Percentiles rank a stretch among this genome's conserved stretches.
Evolutionary conservation across 2,329 filamentous ascomycete species (phyloP).

Genomic region (Fusarium guadeloupense): DNA sequence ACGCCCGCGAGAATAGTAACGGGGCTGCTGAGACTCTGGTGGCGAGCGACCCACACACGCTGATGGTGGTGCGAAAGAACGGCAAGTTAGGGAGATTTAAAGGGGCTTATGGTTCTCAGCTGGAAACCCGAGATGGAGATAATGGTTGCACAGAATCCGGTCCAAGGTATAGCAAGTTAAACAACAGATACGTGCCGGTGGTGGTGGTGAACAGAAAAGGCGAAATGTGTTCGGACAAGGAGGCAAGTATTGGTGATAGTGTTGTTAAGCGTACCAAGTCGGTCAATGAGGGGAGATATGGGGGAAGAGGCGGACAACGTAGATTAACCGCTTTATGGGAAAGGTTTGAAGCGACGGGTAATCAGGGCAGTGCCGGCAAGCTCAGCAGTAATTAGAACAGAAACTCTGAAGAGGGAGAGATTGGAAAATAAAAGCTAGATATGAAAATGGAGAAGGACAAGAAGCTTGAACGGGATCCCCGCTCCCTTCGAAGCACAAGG

Average conservation of each 20-base stretch:
- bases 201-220: neutral
- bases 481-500: constrained; percentile 21
- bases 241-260: constrained; percentile 6
- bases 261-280: constrained; percentile 1
- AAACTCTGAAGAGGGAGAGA: constrained; percentile 14
- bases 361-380: constrained; percentile 9
- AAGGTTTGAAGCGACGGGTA: constrained; percentile 6
- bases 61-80: neutral
- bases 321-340: neutral
- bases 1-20: constrained; percentile 18
- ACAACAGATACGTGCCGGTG: neutral
- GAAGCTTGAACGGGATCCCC: constrained; percentile 36
- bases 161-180: neutral
- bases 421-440: constrained; percentile 33
- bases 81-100: constrained; percentile 6
- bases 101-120: neutral
- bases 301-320: neutral
- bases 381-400: constrained; percentile 4
- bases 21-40: constrained; percentile 27
- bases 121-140: neutral
- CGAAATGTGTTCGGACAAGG: neutral
- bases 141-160: neutral
- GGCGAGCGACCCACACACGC: constrained; percentile 27
- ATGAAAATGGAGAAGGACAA: constrained; percentile 34
- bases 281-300: constrained; percentile 11